These are phyloP conservation scores for Graphilbum sp. DNA, from an alignment of 2,329 filamentous ascomycete species.

Conservation along the genomic window DNA sequence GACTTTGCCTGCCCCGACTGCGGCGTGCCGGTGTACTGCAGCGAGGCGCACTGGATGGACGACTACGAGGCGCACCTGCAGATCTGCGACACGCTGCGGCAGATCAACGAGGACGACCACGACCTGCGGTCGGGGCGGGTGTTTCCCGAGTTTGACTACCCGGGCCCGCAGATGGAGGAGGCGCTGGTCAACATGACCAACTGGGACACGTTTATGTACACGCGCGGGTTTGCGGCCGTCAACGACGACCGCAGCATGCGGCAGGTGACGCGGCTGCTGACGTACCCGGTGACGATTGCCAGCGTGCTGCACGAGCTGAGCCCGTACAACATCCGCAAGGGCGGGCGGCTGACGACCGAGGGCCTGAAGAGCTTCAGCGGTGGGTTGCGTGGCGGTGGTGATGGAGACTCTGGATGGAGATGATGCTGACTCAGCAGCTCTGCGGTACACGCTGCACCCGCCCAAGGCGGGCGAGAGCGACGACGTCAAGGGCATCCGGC, in stretches of 20 bases:
- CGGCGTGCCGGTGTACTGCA: slow-evolving; percentile 85
- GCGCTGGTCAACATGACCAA: slow-evolving; percentile 93
- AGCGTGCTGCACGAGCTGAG: slow-evolving; percentile 90
- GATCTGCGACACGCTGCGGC: slow-evolving; percentile 75
- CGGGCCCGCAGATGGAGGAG: slow-evolving; percentile 78
- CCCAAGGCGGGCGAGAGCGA: slow-evolving; percentile 60
- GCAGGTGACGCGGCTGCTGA: slow-evolving; percentile 82
- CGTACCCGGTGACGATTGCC: slow-evolving; percentile 82
- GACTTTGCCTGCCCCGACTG: slow-evolving; percentile 94
- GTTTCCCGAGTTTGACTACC: slow-evolving; percentile 89
- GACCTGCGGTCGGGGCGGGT: slow-evolving; percentile 78
- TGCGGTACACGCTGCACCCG: slow-evolving; percentile 88
- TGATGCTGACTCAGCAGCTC: no score
- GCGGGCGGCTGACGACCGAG: slow-evolving; percentile 65
- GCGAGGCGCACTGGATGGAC: slow-evolving; percentile 86
- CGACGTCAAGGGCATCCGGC: slow-evolving; percentile 62
- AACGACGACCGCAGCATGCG: slow-evolving; percentile 82
- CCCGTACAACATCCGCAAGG: slow-evolving; percentile 67
- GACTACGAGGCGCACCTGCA: slow-evolving; percentile 88
- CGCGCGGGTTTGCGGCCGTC: slow-evolving; percentile 76
- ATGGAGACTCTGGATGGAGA: no score
- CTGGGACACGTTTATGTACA: slow-evolving; percentile 95
- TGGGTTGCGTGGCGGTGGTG: no score
- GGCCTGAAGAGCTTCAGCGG: slow-evolving; percentile 88
- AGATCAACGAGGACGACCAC: slow-evolving; percentile 97